A percentile compares a stretch with the other conserved stretches of the same genome.
Evolutionary conservation across 2,329 filamentous ascomycete species (phyloP).

Genomic region (Diaporthe citrichinensis): DNA sequence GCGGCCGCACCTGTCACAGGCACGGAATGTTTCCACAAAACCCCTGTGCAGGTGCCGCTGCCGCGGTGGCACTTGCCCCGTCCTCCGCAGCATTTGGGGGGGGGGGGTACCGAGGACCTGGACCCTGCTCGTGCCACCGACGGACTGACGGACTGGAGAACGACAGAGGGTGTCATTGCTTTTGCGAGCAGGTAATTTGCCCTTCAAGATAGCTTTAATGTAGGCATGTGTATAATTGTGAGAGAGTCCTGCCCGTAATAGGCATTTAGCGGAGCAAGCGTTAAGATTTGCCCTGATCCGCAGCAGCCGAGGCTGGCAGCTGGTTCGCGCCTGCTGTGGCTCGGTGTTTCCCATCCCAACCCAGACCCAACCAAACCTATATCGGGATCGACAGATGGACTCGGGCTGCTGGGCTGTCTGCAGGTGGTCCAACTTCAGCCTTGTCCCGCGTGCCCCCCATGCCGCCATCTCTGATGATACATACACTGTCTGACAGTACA

Average conservation of each 20-base stretch:
- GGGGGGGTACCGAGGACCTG: constrained; percentile 14
- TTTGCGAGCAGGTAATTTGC: background rate
- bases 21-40: constrained; percentile 13
- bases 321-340: background rate
- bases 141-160: background rate
- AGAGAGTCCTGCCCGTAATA: background rate
- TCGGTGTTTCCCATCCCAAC: background rate
- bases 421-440: constrained; percentile 24
- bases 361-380: constrained; percentile 2
- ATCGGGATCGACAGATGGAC: constrained; percentile 29
- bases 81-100: background rate
- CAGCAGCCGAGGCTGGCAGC: constrained; percentile 16
- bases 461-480: constrained; percentile 9
- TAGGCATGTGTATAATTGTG: background rate
- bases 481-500: background rate
- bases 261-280: constrained; percentile 10
- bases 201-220: background rate
- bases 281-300: constrained; percentile 33
- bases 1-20: background rate
- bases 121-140: constrained; percentile 11
- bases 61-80: background rate
- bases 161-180: background rate
- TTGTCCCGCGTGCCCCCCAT: constrained; percentile 22
- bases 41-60: background rate
- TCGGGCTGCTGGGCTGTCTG: background rate